Percentiles rank a stretch among this genome's conserved stretches.
Evolutionary conservation across 164 flowering plant genomes (phyloP).

Genomic region (Annona squamosa): DNA sequence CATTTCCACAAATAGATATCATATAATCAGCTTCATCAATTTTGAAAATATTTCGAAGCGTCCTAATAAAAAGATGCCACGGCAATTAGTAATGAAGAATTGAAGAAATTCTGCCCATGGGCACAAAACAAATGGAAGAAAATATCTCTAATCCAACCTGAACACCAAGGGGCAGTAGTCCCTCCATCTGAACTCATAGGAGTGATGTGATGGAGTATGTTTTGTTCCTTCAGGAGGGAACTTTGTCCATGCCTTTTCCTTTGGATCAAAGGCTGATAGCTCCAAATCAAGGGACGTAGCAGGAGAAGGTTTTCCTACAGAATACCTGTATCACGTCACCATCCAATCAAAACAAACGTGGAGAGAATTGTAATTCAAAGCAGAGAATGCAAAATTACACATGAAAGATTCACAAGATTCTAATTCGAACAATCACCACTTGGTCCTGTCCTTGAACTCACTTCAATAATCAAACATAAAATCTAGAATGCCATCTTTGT

Average conservation of each 20-base stretch:
- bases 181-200: slow-evolving; percentile 79
- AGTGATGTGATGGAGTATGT: slow-evolving; percentile 79
- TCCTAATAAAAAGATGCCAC: slow-evolving; percentile 33
- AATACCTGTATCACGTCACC: slow-evolving; percentile 44
- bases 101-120: background rate
- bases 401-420: background rate
- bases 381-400: background rate
- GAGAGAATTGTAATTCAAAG: background rate
- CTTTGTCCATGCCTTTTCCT: slow-evolving; percentile 74
- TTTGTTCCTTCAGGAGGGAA: slow-evolving; percentile 83
- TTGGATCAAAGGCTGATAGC: slow-evolving; percentile 77
- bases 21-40: slow-evolving; percentile 95
- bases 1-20: slow-evolving; percentile 89
- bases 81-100: background rate
- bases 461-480: too few relatives aligned
- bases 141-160: slow-evolving; percentile 35
- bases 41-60: slow-evolving; percentile 79
- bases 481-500: too few relatives aligned
- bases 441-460: too few relatives aligned
- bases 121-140: background rate
- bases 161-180: slow-evolving; percentile 87
- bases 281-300: slow-evolving; percentile 55
- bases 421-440: background rate
- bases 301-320: slow-evolving; percentile 78
- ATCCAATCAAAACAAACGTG: background rate